These are phyloP conservation scores for Crotalaria pallida DNA, from an alignment of 306 rosid species.

Conservation along the genomic window DNA sequence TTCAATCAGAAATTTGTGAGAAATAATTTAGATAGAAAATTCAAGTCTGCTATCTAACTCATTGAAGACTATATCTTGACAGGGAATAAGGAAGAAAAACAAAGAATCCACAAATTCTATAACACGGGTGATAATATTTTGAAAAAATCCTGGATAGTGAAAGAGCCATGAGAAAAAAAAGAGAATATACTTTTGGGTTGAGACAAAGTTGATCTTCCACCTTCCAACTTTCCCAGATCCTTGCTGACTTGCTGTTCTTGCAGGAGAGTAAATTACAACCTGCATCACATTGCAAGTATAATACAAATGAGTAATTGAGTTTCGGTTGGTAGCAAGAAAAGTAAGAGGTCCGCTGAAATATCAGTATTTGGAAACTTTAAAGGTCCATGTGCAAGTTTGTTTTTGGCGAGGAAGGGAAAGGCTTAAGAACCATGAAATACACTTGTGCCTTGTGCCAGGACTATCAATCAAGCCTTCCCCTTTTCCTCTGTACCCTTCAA, in stretches of 20 bases:
- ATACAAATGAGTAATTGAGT: background rate
- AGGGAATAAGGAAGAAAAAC: background rate
- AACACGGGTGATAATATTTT: background rate
- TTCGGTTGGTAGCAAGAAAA: background rate
- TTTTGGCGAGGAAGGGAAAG: too few relatives aligned
- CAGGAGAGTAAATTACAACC: constrained; percentile 96
- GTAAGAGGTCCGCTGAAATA: too few relatives aligned
- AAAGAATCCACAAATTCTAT: background rate
- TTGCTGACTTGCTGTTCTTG: constrained; percentile 95
- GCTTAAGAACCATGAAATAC: too few relatives aligned
- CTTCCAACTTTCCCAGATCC: constrained; percentile 95
- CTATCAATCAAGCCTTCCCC: too few relatives aligned
- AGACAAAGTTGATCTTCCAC: constrained; percentile 94
- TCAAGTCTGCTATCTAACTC: background rate
- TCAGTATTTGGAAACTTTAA: too few relatives aligned
- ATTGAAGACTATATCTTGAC: background rate
- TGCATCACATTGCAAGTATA: constrained; percentile 23
- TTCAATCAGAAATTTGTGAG: background rate
- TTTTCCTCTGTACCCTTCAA: too few relatives aligned
- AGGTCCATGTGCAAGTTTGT: too few relatives aligned
- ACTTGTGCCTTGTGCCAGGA: too few relatives aligned
- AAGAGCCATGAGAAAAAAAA: background rate
- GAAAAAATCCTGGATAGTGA: background rate
- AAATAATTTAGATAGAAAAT: background rate
- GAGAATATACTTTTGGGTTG: constrained; percentile 74